Evolutionary conservation across 2,329 filamentous ascomycete genomes (phyloP).

Genomic region (Fusarium nelsonii): DNA sequence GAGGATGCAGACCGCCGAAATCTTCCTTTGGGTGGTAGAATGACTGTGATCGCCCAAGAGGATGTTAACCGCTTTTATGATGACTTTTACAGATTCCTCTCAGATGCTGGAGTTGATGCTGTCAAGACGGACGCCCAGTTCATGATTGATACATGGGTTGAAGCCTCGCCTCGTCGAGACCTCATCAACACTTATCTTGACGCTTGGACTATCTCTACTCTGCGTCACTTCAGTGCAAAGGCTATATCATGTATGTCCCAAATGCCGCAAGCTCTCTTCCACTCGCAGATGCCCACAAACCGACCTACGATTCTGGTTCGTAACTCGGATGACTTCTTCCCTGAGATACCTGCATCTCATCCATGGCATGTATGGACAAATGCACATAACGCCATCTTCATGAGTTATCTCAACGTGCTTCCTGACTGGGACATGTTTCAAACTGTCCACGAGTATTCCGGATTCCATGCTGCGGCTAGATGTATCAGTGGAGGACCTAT

Average conservation of each 20-base stretch:
- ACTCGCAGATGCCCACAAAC: slow-evolving; percentile 82
- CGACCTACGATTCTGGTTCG: slow-evolving; percentile 80
- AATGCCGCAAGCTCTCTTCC: slow-evolving; percentile 86
- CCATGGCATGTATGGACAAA: slow-evolving; percentile 97
- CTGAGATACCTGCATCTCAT: slow-evolving; percentile 81
- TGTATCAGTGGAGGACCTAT: slow-evolving; percentile 93
- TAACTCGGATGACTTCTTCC: slow-evolving; percentile 94
- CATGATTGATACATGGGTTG: slow-evolving; percentile 80
- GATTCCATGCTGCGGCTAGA: slow-evolving; percentile 89
- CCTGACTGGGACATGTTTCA: slow-evolving; percentile 86
- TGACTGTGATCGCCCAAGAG: slow-evolving; percentile 79
- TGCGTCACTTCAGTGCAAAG: slow-evolving; percentile 81
- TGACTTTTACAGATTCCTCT: slow-evolving; percentile 90
- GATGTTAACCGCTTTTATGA: slow-evolving; percentile 84
- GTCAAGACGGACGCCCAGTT: slow-evolving; percentile 97
- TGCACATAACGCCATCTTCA: slow-evolving; percentile 87
- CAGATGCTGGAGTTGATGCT: slow-evolving; percentile 78
- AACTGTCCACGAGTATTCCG: slow-evolving; percentile 74
- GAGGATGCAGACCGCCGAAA: slow-evolving; percentile 61
- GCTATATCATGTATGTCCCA: slow-evolving; percentile 97
- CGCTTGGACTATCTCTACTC: slow-evolving; percentile 82
- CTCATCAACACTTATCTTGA: slow-evolving; percentile 84
- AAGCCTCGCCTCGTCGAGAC: slow-evolving; percentile 75
- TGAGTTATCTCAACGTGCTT: slow-evolving; percentile 85
- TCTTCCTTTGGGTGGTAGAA: slow-evolving; percentile 69